A percentile compares a stretch with the other conserved stretches of the same genome.
phyloP scores from a whole-genome alignment of 306 rosid species.

The Castanospermum australe region DNA sequence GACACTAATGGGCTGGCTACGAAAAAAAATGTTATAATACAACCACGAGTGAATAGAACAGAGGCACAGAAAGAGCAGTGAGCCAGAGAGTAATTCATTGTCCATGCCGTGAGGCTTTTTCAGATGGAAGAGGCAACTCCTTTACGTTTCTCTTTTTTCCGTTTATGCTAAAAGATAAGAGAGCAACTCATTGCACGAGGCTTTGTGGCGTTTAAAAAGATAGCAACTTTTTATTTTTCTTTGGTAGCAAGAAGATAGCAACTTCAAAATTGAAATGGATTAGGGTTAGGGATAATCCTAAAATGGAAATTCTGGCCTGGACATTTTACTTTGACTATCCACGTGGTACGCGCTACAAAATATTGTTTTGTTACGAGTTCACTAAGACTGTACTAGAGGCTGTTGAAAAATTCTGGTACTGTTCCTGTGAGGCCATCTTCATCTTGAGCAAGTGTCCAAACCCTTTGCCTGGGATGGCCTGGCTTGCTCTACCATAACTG shows the following conservation, averaged over 20 bases:
- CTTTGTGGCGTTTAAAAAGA: neutral
- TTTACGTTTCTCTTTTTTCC: neutral
- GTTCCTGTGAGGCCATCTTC: neutral
- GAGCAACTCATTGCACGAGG: neutral
- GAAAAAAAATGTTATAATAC: neutral
- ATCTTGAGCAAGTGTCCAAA: constrained; percentile 16
- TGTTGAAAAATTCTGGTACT: constrained; percentile 23
- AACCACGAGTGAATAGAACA: constrained; percentile 7
- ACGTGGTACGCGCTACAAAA: constrained; percentile 21
- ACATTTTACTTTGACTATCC: constrained; percentile 10
- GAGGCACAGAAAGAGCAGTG: neutral
- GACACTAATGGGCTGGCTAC: constrained; percentile 13
- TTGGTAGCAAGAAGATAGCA: neutral
- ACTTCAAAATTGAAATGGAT: neutral
- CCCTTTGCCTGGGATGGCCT: constrained; percentile 12
- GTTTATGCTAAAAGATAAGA: neutral
- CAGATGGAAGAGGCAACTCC: neutral
- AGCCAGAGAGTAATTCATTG: neutral
- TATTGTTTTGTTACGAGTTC: constrained; percentile 20
- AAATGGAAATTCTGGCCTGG: neutral
- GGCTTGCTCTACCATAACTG: neutral
- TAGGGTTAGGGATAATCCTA: neutral
- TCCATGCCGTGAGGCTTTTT: constrained; percentile 10
- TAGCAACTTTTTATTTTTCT: neutral
- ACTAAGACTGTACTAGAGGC: constrained; percentile 32